A percentile compares a stretch with the other conserved stretches of the same genome.
phyloP scores from a whole-genome alignment of 2,329 filamentous ascomycete genomes.

The Penicillium occitanis region DNA sequence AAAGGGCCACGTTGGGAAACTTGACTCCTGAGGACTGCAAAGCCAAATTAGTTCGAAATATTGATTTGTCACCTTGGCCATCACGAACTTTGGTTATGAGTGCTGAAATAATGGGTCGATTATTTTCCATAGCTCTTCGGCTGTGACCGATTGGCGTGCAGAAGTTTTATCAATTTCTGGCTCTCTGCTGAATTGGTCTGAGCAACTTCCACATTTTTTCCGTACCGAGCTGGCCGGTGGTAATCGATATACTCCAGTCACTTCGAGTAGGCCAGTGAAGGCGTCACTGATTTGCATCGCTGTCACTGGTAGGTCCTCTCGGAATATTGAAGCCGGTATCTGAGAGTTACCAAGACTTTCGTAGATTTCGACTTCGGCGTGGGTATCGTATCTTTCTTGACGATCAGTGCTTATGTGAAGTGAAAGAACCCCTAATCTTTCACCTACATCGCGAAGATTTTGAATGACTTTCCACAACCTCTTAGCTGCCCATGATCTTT shows the following conservation, averaged over 20 bases:
- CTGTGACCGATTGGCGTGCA: not conserved
- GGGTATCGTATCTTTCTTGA: not conserved
- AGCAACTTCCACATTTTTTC: not conserved
- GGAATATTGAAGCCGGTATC: not conserved
- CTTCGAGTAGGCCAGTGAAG: not conserved
- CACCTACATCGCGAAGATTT: not conserved
- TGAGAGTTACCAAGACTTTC: not conserved
- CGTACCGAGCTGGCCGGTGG: not conserved
- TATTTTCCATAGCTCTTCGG: not conserved
- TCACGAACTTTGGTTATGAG: not conserved
- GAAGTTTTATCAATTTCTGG: not conserved
- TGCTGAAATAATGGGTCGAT: not conserved
- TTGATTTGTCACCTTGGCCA: not conserved
- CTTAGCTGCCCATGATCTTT: not conserved
- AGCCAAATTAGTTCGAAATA: not conserved
- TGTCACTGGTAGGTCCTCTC: not conserved
- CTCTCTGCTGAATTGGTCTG: not conserved
- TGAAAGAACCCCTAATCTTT: not conserved
- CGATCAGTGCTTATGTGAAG: not conserved
- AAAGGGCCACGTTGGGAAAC: too few relatives aligned
- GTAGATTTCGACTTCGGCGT: not conserved
- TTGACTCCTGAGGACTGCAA: too few relatives aligned
- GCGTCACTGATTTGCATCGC: not conserved
- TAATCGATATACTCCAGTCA: not conserved
- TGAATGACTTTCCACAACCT: constrained; percentile 1